phyloP scores from a whole-genome alignment of 202 grass and related monocot species.

The Hordeum pubiflorum region DNA sequence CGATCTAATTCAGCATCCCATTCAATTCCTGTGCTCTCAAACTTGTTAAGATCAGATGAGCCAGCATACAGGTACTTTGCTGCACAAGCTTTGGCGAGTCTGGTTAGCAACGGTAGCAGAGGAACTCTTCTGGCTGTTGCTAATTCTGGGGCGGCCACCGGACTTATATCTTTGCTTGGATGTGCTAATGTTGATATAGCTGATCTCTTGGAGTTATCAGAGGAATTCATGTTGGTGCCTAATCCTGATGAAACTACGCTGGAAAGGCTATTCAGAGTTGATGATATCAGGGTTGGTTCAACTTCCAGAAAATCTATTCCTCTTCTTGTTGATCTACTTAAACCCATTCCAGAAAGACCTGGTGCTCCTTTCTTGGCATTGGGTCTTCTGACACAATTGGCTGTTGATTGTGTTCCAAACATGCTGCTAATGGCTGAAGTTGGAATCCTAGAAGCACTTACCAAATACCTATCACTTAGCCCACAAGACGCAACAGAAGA shows the following conservation, averaged over 20 bases:
- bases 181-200: conserved; percentile 97
- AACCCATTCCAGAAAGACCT: conserved; percentile 98
- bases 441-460: conserved; percentile 86
- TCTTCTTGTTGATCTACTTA: conserved; percentile 95
- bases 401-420: conserved; percentile 77
- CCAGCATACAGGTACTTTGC: conserved; percentile 93
- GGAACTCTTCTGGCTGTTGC: conserved; percentile 93
- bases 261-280: conserved; percentile 94
- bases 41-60: conserved; percentile 93
- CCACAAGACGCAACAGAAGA: conserved; percentile 98
- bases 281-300: conserved; percentile 91
- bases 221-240: conserved; percentile 78
- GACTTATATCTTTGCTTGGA: conserved; percentile 94
- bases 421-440: conserved; percentile 96
- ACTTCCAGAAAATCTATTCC: conserved; percentile 93
- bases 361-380: conserved; percentile 95
- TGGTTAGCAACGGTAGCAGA: conserved; percentile 92
- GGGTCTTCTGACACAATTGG: conserved; percentile 83
- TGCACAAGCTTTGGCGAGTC: conserved; percentile 90
- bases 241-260: conserved; percentile 86
- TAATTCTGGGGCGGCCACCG: conserved; percentile 78
- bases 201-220: conserved; percentile 93
- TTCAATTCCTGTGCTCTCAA: conserved; percentile 88
- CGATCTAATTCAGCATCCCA: conserved; percentile 65
- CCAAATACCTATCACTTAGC: conserved; percentile 93